Evolutionary conservation across 139 green algal genomes (phyloP), one percentile per base, ranked within the genome.

Genomic region (Chlamydomonas schloesseri): DNA sequence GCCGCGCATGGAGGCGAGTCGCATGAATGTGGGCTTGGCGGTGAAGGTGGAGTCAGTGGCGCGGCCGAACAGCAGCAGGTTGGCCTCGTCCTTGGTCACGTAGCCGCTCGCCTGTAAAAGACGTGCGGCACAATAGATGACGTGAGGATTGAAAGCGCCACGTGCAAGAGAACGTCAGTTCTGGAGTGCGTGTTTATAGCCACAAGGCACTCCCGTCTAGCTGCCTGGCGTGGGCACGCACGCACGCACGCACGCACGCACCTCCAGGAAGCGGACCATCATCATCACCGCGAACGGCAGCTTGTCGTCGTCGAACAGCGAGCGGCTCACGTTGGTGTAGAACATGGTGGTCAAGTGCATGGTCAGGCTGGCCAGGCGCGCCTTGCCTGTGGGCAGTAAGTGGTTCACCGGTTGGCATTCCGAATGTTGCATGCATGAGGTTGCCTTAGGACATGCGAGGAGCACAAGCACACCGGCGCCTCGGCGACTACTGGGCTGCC

Each of bases 281-380:
- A 96, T 80, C 42, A 91, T 86, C 11, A 94, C 70, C 34, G 91
- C 88, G 79, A 95, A 94, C 29, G 94, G 93, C 75, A 95, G 89
- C 90, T 96, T 96, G 90, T 96, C 92, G 73, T 94, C 92, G 71
- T 94, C 93, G 62, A 96, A 96, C 53, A 96, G 87, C 9, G 88
- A 94, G 37, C 93, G 90, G 80, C 57, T 78, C 2, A 86, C 82
- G 62, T 81, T 89, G 29, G 75, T 76, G 87, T 91, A 93, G 53
- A 93, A 81, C 62, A 88, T 88, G 87, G n/a, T 65, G 29, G 83
- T 71, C 50, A 93, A 93, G 79, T 91, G 83, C 23, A 81, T 62
- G 46, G 87, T 90, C 1, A 93, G 87, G 58, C 58, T 87, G 31
- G 86, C 34, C 47, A 92, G 82, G 6, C 89, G 76, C 31, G 87